Conservation (phyloP, 306 rosid species). For the Fragaria ananassa region DNA sequence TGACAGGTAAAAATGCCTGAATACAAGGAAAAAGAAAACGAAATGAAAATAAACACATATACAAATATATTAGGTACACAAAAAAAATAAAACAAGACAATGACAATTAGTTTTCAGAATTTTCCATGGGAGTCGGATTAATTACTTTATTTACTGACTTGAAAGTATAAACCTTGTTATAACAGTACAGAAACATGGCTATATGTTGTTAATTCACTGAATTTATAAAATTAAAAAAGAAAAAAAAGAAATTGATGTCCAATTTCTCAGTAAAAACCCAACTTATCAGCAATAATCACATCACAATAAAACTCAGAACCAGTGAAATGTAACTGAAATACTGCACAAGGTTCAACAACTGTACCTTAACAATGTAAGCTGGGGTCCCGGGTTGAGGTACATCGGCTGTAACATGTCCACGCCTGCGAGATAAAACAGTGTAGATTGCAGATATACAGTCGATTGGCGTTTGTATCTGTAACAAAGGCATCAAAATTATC, state of each 20-base stretch:
- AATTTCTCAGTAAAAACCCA: background rate
- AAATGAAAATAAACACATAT: background rate
- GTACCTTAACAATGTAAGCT: slow-evolving; percentile 82
- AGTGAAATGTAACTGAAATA: slow-evolving; percentile 2
- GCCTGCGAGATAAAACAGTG: slow-evolving; percentile 94
- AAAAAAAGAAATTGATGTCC: background rate
- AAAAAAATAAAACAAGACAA: background rate
- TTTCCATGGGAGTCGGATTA: background rate
- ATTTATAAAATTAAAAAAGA: background rate
- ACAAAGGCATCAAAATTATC: slow-evolving; percentile 27
- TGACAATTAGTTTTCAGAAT: background rate
- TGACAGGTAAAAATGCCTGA: slow-evolving; percentile 96
- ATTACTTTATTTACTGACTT: background rate
- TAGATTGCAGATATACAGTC: slow-evolving; percentile 98
- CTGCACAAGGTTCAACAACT: slow-evolving; percentile 21
- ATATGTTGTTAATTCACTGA: background rate
- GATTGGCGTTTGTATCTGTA: slow-evolving; percentile 95
- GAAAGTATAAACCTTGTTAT: background rate
- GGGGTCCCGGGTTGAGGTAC: slow-evolving; percentile 99
- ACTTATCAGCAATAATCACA: background rate
- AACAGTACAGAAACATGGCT: background rate
- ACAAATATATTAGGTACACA: background rate
- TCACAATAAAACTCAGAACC: background rate
- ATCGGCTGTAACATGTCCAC: slow-evolving; percentile 98
- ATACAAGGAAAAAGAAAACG: slow-evolving; percentile 11